Conservation (phyloP, 768 basidiomycete species). For the Rhodosporidiobolus sp. region DNA sequence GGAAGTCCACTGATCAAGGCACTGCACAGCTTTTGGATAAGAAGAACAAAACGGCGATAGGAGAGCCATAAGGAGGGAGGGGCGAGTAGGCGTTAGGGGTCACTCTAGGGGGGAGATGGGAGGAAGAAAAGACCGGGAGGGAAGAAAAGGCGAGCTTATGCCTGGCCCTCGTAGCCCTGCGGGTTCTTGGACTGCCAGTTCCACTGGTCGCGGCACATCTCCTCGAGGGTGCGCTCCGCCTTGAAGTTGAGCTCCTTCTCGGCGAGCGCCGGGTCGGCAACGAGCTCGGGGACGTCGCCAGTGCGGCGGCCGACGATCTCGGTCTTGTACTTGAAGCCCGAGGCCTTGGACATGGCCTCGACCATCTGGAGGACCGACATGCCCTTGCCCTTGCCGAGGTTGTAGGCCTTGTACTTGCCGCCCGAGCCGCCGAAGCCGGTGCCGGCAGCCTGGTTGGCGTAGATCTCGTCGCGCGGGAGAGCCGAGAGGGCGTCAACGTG, state of each 20-base stretch:
- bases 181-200: conserved; percentile 75
- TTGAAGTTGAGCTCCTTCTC: conserved; percentile 90
- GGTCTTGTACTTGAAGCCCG: conserved; percentile 80
- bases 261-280: conserved; percentile 86
- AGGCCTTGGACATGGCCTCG: conserved; percentile 88
- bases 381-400: conserved; percentile 89
- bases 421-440: conserved; percentile 44
- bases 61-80: too few relatives aligned
- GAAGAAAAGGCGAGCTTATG: background rate
- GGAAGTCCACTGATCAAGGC: too few relatives aligned
- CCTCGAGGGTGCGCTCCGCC: conserved; percentile 72
- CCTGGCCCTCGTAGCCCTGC: conserved; percentile 32
- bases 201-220: conserved; percentile 96
- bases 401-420: conserved; percentile 83
- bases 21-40: too few relatives aligned
- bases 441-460: conserved; percentile 14
- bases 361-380: conserved; percentile 90
- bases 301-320: conserved; percentile 83
- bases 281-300: conserved; percentile 94
- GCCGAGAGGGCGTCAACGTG: conserved; percentile 89
- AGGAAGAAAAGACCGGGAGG: too few relatives aligned
- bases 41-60: too few relatives aligned
- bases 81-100: too few relatives aligned
- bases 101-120: too few relatives aligned
- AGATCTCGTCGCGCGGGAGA: conserved; percentile 58